A percentile compares a stretch with the other conserved stretches of the same genome.
These are phyloP conservation scores for Dalbergia oliveri DNA, from an alignment of 306 rosid species.

Conservation along the genomic window DNA sequence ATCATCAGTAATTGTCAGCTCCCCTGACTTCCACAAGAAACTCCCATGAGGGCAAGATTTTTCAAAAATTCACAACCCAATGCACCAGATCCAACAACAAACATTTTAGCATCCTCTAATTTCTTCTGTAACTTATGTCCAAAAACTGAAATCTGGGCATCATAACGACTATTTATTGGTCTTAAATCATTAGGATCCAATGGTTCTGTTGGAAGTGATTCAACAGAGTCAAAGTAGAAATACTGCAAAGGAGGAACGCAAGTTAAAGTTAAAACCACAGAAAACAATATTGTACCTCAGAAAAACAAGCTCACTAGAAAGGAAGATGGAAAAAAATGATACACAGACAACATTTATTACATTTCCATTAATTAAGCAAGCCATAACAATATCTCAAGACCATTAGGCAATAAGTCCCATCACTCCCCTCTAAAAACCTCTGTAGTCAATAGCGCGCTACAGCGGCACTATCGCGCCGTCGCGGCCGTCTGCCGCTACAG, in stretches of 20 bases:
- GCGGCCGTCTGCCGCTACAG: no score
- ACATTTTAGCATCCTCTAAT: conserved; percentile 80
- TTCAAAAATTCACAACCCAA: conserved; percentile 93
- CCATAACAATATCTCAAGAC: conserved; percentile 17
- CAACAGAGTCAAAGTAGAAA: conserved; percentile 95
- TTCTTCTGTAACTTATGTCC: conserved; percentile 91
- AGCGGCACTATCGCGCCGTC: no score
- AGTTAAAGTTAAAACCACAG: conserved; percentile 47
- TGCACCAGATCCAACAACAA: conserved; percentile 98
- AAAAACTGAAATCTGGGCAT: conserved; percentile 98
- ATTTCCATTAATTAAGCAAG: conserved; percentile 20
- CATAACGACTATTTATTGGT: conserved; percentile 88
- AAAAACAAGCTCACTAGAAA: neutral
- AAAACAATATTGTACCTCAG: conserved; percentile 16
- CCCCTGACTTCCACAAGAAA: conserved; percentile 83
- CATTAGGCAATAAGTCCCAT: neutral
- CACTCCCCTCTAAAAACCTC: no score
- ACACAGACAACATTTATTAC: conserved; percentile 5
- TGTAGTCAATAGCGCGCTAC: no score
- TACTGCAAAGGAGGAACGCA: conserved; percentile 62
- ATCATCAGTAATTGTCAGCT: conserved; percentile 89
- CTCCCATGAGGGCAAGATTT: conserved; percentile 96
- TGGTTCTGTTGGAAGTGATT: conserved; percentile 91
- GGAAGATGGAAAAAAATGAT: neutral
- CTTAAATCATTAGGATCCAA: conserved; percentile 77